A percentile compares a stretch with the other conserved stretches of the same genome.
phyloP scores from a whole-genome alignment of 768 basidiomycete species.

The Lyophyllum semitale region DNA sequence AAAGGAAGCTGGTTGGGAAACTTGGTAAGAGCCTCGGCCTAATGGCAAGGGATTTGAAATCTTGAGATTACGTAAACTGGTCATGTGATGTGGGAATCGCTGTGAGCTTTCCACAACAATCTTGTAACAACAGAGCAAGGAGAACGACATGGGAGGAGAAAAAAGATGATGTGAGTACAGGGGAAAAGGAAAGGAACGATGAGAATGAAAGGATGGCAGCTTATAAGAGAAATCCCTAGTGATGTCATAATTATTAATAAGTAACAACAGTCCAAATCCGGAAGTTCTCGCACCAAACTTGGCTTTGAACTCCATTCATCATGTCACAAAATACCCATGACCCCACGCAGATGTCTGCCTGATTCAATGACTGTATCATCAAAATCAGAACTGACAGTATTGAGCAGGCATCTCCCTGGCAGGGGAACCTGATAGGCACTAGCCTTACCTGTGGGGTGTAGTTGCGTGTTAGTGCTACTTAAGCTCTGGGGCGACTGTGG shows the following conservation, averaged over 20 bases:
- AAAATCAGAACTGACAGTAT: conserved; percentile 1
- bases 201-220: neutral
- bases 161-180: neutral
- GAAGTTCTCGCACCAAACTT: neutral
- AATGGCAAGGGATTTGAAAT: too few relatives aligned
- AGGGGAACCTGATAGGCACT: too few relatives aligned
- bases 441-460: too few relatives aligned
- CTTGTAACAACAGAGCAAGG: too few relatives aligned
- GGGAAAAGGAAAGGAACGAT: neutral
- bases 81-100: neutral
- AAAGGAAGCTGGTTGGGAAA: neutral
- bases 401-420: too few relatives aligned
- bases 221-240: neutral
- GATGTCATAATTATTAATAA: too few relatives aligned
- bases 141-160: too few relatives aligned
- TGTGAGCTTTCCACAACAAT: too few relatives aligned
- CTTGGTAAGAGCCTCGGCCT: too few relatives aligned
- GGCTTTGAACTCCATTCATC: too few relatives aligned
- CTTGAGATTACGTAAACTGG: neutral
- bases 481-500: too few relatives aligned
- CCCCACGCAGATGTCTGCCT: conserved; percentile 7
- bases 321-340: neutral
- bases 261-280: neutral
- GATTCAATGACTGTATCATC: conserved; percentile 10
- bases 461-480: too few relatives aligned